Evolutionary conservation across 768 basidiomycete genomes (phyloP), one percentile per base, ranked within the genome.

Genomic region (Naganishia antarctica): DNA sequence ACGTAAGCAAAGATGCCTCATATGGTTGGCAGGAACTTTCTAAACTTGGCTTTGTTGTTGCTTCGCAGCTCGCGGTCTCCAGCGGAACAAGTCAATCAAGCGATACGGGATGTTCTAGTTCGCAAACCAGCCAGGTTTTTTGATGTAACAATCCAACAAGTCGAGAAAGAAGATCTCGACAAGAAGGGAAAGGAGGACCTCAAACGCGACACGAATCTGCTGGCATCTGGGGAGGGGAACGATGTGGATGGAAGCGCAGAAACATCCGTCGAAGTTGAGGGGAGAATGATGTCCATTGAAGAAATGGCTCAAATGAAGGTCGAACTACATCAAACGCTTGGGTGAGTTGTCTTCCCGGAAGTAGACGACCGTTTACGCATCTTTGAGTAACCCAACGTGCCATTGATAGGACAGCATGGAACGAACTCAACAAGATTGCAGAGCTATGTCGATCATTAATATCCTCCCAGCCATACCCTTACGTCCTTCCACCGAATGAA

Each of bases 231-330:
- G 13, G 43, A 60, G 25, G 43, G 34, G 8, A 37, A 7, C 34
- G 15, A 50, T 11, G 48, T 13, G n/a, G 13, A 50, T 6, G 48
- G 31, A 5, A 25, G 7, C 21, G 18, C 26, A 15, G n/a, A 45
- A 18, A 37, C 28, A 7, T 15, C 28, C 11, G 31, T 28, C 15
- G 43, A 60, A 12, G 43, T 28, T 26, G 43, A 18, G 21, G 62
- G n/a, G 16, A 41, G 59, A 50, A 48, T 57, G 53, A 34, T 64
- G 51, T 47, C 51, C 25, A 40, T 46, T 13, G 63, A 64, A 40
- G 63, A 64, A 49, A 64, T 64, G 63, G 57, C 43, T 2, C 43
- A 28, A 32, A 64, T 64, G 63, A 64, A 49, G 32, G n/a, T 44
- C 2, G 63, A 64, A 45, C 29, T 64, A 12, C 41, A 46, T 32